Conservation (phyloP, 2,329 filamentous ascomycete genomes). For the Colletotrichum tropicicola region DNA sequence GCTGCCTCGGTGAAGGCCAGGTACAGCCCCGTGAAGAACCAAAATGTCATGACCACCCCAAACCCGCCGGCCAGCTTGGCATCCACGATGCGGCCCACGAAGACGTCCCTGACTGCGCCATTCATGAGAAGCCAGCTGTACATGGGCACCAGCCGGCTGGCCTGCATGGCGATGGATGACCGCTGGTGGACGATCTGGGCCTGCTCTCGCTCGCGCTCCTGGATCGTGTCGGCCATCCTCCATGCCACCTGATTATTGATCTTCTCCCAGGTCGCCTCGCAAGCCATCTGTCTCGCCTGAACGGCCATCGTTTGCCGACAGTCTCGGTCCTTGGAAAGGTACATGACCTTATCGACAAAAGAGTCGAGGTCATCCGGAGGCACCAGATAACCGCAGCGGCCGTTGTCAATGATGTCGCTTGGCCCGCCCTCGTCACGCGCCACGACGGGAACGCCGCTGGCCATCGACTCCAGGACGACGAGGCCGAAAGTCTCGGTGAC, state of each 20-base stretch:
- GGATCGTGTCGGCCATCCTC: conserved; percentile 65
- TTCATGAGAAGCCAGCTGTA: conserved; percentile 56
- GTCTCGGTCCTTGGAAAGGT: conserved; percentile 54
- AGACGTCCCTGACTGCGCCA: conserved; percentile 46
- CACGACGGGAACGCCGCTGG: conserved; percentile 74
- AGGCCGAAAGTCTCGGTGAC: conserved; percentile 78
- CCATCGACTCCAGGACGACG: conserved; percentile 77
- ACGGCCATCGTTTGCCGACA: conserved; percentile 55
- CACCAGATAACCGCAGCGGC: conserved; percentile 68
- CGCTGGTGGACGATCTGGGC: conserved; percentile 21
- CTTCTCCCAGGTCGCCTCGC: conserved; percentile 74
- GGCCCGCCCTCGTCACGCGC: conserved; percentile 76
- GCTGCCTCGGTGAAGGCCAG: conserved; percentile 57
- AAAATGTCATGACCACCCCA: conserved; percentile 56
- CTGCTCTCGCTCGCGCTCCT: conserved; percentile 49
- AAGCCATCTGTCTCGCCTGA: conserved; percentile 63
- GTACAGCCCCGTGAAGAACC: conserved; percentile 58
- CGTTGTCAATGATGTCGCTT: conserved; percentile 71
- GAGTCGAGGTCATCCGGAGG: conserved; percentile 65
- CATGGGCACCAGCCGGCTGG: conserved; percentile 46
- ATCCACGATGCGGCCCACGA: conserved; percentile 48
- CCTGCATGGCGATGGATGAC: conserved; percentile 20
- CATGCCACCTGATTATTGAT: conserved; percentile 76
- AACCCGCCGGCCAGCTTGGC: conserved; percentile 55
- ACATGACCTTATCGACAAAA: conserved; percentile 64